Evolutionary conservation across 345 rosid genomes (phyloP).

Genomic region (Eucalyptus viminalis): DNA sequence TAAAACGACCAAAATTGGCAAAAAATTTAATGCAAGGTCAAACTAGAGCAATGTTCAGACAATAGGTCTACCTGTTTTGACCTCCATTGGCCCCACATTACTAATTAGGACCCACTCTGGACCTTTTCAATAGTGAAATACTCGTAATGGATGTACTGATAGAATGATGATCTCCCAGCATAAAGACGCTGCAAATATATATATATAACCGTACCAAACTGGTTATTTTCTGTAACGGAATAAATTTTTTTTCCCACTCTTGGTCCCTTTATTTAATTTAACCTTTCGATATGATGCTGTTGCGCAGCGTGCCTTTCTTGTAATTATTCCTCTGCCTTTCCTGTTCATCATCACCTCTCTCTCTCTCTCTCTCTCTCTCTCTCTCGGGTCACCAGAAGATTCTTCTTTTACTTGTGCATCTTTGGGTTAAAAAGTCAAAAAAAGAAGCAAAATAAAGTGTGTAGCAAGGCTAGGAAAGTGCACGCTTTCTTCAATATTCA

Average conservation of each 20-base stretch:
- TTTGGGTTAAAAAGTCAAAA: not conserved
- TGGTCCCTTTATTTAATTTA: not conserved
- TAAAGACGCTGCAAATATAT: not conserved
- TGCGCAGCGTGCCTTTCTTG: not conserved
- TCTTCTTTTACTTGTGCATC: not conserved
- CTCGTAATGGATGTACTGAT: not conserved
- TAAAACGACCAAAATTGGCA: not conserved
- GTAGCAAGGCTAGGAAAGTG: not conserved
- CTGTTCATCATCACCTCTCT: not conserved
- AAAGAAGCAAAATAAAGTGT: not conserved
- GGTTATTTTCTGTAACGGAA: not conserved
- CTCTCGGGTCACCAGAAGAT: not conserved
- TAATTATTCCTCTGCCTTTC: not conserved
- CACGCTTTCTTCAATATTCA: not conserved
- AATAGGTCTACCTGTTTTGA: not conserved
- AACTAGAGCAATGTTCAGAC: not conserved
- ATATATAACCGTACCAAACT: not conserved
- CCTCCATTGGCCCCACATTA: not conserved
- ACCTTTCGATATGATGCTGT: not conserved
- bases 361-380: not conserved
- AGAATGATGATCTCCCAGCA: not conserved
- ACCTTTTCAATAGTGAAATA: not conserved
- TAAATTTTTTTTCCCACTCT: not conserved
- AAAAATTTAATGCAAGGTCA: not conserved
- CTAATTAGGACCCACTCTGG: not conserved